phyloP scores from a whole-genome alignment of 345 rosid genomes.

The Melaleuca quinquenervia region DNA sequence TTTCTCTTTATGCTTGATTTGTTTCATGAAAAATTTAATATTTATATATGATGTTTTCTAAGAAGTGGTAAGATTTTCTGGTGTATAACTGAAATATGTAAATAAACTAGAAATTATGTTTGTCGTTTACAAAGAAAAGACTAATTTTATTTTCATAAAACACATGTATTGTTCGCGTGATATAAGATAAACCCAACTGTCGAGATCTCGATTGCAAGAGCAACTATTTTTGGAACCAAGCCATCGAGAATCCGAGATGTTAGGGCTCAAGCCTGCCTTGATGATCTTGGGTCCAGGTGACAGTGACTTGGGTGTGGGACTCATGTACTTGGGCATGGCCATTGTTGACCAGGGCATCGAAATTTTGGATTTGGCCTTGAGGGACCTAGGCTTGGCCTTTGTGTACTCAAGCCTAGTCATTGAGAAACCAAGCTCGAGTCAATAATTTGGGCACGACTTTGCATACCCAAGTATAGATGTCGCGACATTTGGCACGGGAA shows the following conservation, averaged over 20 bases:
- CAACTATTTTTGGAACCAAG: background rate
- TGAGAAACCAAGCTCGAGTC: no score
- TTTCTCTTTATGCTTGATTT: background rate
- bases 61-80: background rate
- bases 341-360: no score
- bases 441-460: no score
- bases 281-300: background rate
- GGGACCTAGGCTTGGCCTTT: no score
- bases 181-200: background rate
- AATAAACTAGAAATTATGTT: background rate
- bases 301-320: background rate
- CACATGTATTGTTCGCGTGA: background rate
- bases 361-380: no score
- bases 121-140: background rate
- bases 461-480: no score
- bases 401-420: no score
- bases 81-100: background rate
- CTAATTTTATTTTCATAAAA: background rate
- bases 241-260: no score
- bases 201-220: rapidly evolving
- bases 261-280: background rate
- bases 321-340: no score
- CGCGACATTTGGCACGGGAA: no score
- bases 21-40: background rate
- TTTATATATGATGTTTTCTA: background rate